These are phyloP conservation scores for Oryza brachyantha DNA, from an alignment of 176 grass and related monocot species.

Conservation along the genomic window DNA sequence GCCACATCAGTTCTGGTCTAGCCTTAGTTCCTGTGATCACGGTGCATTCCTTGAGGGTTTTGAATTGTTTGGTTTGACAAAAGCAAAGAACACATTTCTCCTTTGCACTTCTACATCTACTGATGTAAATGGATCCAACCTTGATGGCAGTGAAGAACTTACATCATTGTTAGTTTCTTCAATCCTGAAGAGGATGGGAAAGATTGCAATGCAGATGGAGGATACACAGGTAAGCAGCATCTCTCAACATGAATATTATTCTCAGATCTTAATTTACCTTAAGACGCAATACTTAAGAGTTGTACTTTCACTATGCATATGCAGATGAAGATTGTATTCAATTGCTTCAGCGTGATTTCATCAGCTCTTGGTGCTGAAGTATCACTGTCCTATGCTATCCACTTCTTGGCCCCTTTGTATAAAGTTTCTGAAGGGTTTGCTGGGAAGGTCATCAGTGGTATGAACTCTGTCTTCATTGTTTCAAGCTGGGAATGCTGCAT, in stretches of 20 bases:
- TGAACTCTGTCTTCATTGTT: slow-evolving; percentile 31
- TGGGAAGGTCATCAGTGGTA: slow-evolving; percentile 84
- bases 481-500: background rate
- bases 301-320: background rate
- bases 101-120: slow-evolving; percentile 47
- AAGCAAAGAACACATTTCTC: slow-evolving; percentile 66
- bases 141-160: slow-evolving; percentile 44
- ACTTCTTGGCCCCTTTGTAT: slow-evolving; percentile 73
- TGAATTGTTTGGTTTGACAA: slow-evolving; percentile 77
- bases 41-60: slow-evolving; percentile 71
- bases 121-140: slow-evolving; percentile 31
- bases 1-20: slow-evolving; percentile 65
- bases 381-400: slow-evolving; percentile 56
- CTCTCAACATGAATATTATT: background rate
- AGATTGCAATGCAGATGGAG: slow-evolving; percentile 79
- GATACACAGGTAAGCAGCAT: slow-evolving; percentile 66
- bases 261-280: background rate
- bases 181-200: slow-evolving; percentile 85
- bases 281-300: background rate
- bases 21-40: slow-evolving; percentile 48
- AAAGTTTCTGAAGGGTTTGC: slow-evolving; percentile 97
- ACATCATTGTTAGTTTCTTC: slow-evolving; percentile 68
- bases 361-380: slow-evolving; percentile 61
- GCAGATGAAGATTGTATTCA: slow-evolving; percentile 81
- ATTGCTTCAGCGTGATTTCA: slow-evolving; percentile 72